These are phyloP conservation scores for Sindora glabra DNA, from an alignment of 306 rosid genomes.

Conservation along the genomic window DNA sequence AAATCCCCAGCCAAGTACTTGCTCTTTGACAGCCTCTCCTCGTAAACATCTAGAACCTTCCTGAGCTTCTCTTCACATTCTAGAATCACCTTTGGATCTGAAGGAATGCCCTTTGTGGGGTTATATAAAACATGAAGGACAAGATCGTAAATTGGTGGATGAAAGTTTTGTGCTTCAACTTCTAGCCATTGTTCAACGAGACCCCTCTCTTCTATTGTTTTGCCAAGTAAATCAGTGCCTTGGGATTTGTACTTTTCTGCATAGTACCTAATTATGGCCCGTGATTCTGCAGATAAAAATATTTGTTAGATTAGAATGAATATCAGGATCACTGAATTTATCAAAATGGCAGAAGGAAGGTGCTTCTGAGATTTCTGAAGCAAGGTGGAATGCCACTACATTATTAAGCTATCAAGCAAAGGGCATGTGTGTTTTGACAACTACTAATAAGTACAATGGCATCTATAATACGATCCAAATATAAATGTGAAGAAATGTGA, in stretches of 20 bases:
- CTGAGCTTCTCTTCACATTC: slow-evolving; percentile 37
- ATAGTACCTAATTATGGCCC: slow-evolving; percentile 26
- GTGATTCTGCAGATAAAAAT: slow-evolving; percentile 24
- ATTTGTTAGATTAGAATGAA: too few relatives aligned
- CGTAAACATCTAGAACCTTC: slow-evolving; percentile 30
- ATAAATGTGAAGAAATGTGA: too few relatives aligned
- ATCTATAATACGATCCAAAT: too few relatives aligned
- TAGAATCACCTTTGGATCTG: slow-evolving; percentile 30
- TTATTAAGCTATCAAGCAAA: too few relatives aligned
- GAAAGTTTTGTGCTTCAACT: slow-evolving; percentile 40
- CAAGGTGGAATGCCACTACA: too few relatives aligned
- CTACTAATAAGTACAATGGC: too few relatives aligned
- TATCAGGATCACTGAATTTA: too few relatives aligned
- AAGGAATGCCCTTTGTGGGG: neutral
- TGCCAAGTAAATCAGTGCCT: slow-evolving; percentile 25
- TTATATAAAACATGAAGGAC: slow-evolving; percentile 16
- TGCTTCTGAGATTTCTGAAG: too few relatives aligned
- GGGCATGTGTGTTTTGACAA: too few relatives aligned
- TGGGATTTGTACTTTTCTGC: slow-evolving; percentile 23
- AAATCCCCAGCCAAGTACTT: slow-evolving; percentile 36
- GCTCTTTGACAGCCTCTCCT: slow-evolving; percentile 28
- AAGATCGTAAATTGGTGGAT: slow-evolving; percentile 20
- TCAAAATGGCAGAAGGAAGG: too few relatives aligned
- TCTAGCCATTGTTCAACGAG: slow-evolving; percentile 42
- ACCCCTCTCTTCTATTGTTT: slow-evolving; percentile 24